A percentile compares a stretch with the other conserved stretches of the same genome.
These are phyloP conservation scores for Epichloe gansuensis DNA, from an alignment of 2,329 filamentous ascomycete genomes.

Conservation along the genomic window DNA sequence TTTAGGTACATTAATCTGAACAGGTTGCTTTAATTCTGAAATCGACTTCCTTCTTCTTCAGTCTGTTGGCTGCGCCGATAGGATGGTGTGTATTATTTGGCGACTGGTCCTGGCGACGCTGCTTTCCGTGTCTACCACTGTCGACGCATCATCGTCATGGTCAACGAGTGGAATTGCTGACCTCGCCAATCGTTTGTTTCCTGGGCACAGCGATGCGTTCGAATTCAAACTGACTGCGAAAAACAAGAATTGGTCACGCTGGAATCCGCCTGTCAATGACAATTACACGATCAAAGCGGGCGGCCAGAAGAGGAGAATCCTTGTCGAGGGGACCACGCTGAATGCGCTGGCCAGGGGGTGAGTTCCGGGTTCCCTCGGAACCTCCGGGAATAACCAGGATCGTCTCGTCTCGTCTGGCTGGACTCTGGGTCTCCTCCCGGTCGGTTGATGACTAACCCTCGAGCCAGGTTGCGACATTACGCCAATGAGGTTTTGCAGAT, in stretches of 20 bases:
- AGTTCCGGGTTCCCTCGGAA: background rate
- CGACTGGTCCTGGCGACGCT: background rate
- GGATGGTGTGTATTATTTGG: background rate
- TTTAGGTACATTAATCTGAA: too few species aligned
- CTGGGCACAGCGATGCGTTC: conserved; percentile 7
- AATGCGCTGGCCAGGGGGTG: conserved; percentile 12
- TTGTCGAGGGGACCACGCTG: conserved; percentile 10
- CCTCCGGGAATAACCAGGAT: too few species aligned
- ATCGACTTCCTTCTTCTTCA: background rate
- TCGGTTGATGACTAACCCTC: background rate
- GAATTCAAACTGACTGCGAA: conserved; percentile 8
- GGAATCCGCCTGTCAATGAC: conserved; percentile 11
- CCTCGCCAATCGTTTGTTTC: conserved; percentile 9
- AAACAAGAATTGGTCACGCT: conserved; percentile 10
- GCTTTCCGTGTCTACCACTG: background rate
- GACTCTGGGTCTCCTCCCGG: background rate
- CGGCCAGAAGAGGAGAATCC: conserved; percentile 7
- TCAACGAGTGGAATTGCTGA: conserved; percentile 7
- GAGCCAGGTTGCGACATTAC: conserved; percentile 10
- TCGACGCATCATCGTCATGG: background rate
- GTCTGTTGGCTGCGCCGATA: background rate
- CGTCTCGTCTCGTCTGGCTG: too few species aligned
- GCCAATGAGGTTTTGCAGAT: conserved; percentile 9
- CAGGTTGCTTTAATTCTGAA: background rate
- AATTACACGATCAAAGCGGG: conserved; percentile 9